phyloP scores from a whole-genome alignment of 2,329 filamentous ascomycete species.

The Cordyceps cateniannulata region DNA sequence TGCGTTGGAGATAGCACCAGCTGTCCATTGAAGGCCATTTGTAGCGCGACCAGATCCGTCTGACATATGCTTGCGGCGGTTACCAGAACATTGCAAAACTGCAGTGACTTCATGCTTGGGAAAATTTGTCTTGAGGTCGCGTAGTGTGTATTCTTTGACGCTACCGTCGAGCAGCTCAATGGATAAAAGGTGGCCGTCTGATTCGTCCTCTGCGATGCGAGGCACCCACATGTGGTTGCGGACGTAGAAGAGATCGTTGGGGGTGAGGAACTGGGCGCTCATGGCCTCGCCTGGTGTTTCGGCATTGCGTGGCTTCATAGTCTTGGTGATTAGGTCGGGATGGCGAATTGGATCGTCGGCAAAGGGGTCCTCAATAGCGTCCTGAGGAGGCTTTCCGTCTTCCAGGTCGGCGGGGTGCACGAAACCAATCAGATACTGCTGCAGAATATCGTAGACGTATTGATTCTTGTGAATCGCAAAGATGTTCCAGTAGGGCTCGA shows the following conservation, averaged over 20 bases:
- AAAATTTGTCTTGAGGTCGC: constrained; percentile 48
- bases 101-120: constrained; percentile 44
- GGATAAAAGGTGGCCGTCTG: constrained; percentile 38
- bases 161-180: constrained; percentile 56
- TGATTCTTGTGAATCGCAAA: constrained; percentile 62
- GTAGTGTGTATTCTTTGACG: constrained; percentile 44
- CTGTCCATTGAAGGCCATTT: constrained; percentile 53
- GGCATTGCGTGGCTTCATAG: constrained; percentile 52
- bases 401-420: constrained; percentile 53
- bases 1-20: constrained; percentile 54
- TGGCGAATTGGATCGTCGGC: constrained; percentile 47
- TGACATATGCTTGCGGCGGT: constrained; percentile 55
- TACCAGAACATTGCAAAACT: constrained; percentile 54
- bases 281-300: constrained; percentile 49
- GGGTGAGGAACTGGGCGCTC: constrained; percentile 44
- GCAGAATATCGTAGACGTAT: constrained; percentile 58
- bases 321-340: constrained; percentile 42
- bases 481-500: constrained; percentile 65
- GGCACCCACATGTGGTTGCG: constrained; percentile 62
- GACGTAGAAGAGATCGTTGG: constrained; percentile 51
- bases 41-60: constrained; percentile 35
- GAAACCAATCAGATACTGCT: constrained; percentile 57
- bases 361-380: constrained; percentile 56
- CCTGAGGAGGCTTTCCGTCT: constrained; percentile 46
- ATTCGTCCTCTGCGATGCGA: constrained; percentile 30